phyloP scores from a whole-genome alignment of 192 early-diverging fungal genomes.

The Coemansia sp. region DNA sequence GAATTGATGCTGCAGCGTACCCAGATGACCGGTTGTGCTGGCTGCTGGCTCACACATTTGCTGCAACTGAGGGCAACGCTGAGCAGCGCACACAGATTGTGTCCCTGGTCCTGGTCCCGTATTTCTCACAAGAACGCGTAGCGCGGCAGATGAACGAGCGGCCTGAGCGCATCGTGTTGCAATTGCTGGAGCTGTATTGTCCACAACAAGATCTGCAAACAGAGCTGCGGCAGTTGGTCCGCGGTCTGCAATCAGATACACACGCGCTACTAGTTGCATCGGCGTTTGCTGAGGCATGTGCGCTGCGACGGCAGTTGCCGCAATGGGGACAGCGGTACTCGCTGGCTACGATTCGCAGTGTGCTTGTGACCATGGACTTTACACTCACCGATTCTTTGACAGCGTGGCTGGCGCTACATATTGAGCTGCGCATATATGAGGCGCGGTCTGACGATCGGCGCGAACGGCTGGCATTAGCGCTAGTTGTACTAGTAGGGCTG shows the following conservation, averaged over 20 bases:
- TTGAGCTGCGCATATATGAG: slow-evolving; percentile 19
- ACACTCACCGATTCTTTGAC: slow-evolving; percentile 21
- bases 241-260: slow-evolving; percentile 5
- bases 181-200: slow-evolving; percentile 21
- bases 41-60: slow-evolving; percentile 32
- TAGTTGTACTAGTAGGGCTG: slow-evolving; percentile 18
- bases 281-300: neutral
- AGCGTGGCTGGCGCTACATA: slow-evolving; percentile 31
- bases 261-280: neutral
- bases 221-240: slow-evolving; percentile 14
- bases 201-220: slow-evolving; percentile 8
- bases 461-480: slow-evolving; percentile 23
- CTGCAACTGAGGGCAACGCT: slow-evolving; percentile 13
- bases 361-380: slow-evolving; percentile 3
- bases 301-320: slow-evolving; percentile 10
- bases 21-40: slow-evolving; percentile 4
- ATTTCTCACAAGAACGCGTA: neutral
- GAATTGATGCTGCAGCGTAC: neutral
- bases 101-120: slow-evolving; percentile 19
- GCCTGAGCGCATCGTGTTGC: slow-evolving; percentile 18
- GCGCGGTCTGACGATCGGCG: slow-evolving; percentile 21
- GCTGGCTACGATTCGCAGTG: slow-evolving; percentile 1
- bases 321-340: slow-evolving; percentile 43
- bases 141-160: slow-evolving; percentile 7
- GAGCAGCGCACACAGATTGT: slow-evolving; percentile 18